These are phyloP conservation scores for Mucor circinelloides DNA, from an alignment of 371 early-diverging fungal species.

Conservation along the genomic window DNA sequence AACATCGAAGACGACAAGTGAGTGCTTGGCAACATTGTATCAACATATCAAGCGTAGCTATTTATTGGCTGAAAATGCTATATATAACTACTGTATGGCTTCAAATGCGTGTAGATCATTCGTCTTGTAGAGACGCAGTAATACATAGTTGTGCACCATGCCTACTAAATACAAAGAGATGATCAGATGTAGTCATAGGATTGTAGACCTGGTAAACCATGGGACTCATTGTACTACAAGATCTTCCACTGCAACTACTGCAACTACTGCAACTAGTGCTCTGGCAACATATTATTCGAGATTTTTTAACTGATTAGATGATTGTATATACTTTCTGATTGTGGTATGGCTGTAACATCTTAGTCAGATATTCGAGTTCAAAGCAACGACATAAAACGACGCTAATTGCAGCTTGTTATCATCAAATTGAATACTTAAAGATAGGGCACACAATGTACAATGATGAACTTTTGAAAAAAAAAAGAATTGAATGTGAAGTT, in stretches of 20 bases:
- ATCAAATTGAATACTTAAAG: neutral
- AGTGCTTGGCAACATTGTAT: neutral
- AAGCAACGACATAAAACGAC: too few relatives aligned
- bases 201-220: neutral
- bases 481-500: neutral
- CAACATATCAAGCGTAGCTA: neutral
- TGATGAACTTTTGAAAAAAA: neutral
- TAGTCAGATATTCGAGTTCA: too few relatives aligned
- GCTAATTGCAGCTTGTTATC: too few relatives aligned
- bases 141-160: neutral
- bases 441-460: neutral
- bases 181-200: neutral
- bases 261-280: too few relatives aligned
- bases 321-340: too few relatives aligned
- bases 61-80: neutral
- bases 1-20: neutral
- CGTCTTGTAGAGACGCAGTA: neutral
- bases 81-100: neutral
- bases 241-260: neutral
- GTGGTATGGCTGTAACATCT: too few relatives aligned
- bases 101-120: neutral
- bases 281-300: too few relatives aligned
- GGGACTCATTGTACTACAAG: neutral
- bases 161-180: neutral
- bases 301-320: too few relatives aligned